Conservation (phyloP, 1,284 basidiomycete species). For the Heterobasidion parviporum region DNA sequence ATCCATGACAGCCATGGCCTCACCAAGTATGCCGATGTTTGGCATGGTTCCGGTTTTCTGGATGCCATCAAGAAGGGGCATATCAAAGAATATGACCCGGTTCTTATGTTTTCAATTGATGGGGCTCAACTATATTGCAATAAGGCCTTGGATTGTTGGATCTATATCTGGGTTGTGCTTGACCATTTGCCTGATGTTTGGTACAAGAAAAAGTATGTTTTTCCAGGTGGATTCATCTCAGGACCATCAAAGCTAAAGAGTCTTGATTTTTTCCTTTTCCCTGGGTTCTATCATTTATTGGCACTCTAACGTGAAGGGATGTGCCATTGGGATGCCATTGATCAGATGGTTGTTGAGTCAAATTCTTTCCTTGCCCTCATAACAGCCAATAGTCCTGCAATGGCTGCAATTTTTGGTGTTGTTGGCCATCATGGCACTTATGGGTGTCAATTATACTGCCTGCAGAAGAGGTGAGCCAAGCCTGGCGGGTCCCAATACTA, state of each 20-base stretch:
- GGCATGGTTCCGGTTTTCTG: no score
- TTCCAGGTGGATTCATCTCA: slow-evolving; percentile 20
- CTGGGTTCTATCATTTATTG: slow-evolving; percentile 18
- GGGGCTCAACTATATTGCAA: slow-evolving; percentile 25
- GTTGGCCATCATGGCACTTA: slow-evolving; percentile 25
- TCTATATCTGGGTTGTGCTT: slow-evolving; percentile 13
- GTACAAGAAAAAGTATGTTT: slow-evolving; percentile 16
- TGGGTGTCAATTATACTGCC: slow-evolving; percentile 27
- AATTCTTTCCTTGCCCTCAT: slow-evolving; percentile 12
- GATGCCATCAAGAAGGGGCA: no score
- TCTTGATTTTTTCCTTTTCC: slow-evolving; percentile 28
- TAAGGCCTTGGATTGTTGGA: slow-evolving; percentile 23
- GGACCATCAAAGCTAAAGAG: slow-evolving; percentile 26
- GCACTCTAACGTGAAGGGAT: slow-evolving; percentile 16
- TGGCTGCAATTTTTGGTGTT: slow-evolving; percentile 22
- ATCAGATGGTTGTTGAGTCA: slow-evolving; percentile 7
- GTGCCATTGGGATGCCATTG: slow-evolving; percentile 16
- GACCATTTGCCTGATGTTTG: slow-evolving; percentile 7
- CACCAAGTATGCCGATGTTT: no score
- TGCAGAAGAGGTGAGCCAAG: slow-evolving; percentile 21
- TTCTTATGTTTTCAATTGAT: slow-evolving; percentile 22
- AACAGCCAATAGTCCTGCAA: slow-evolving; percentile 15
- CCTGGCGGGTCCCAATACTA: slow-evolving; percentile 21
- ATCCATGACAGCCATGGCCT: no score
- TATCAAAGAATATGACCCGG: no score